A percentile compares a stretch with the other conserved stretches of the same genome.
phyloP scores from a whole-genome alignment of 345 rosid genomes.

The Eutrema yunnanense region DNA sequence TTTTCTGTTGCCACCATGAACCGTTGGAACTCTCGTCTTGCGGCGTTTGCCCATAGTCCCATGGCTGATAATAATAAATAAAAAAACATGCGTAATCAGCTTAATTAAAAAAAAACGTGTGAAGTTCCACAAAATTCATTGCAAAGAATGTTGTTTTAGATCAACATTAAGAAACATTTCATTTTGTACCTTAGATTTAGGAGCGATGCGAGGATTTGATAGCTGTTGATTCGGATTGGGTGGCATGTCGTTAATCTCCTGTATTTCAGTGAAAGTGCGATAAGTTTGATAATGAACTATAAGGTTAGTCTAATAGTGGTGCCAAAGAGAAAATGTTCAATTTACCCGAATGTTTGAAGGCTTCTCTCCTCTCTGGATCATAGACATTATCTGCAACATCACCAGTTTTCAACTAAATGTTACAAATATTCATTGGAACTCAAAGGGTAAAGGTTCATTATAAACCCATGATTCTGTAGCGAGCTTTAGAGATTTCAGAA shows the following conservation, averaged over 20 bases:
- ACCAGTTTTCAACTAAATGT: not conserved
- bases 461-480: not conserved
- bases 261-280: slow-evolving; percentile 17
- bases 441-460: not conserved
- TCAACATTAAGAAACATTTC: not conserved
- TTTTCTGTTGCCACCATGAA: slow-evolving; percentile 81
- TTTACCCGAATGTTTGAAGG: slow-evolving; percentile 84
- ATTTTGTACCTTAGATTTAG: slow-evolving; percentile 68
- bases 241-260: slow-evolving; percentile 89
- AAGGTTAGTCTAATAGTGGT: not conserved
- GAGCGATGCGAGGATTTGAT: slow-evolving; percentile 65
- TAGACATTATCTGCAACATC: slow-evolving; percentile 69
- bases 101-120: not conserved
- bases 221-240: slow-evolving; percentile 77
- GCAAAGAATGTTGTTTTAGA: not conserved
- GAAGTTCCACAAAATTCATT: not conserved
- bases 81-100: not conserved
- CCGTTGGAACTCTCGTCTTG: slow-evolving; percentile 38
- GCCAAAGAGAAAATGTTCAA: not conserved
- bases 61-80: slow-evolving; percentile 45
- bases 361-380: slow-evolving; percentile 95
- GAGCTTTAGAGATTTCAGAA: not conserved
- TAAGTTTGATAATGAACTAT: not conserved
- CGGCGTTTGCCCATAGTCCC: slow-evolving; percentile 55
- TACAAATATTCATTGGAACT: not conserved